Percentiles rank a stretch among this genome's conserved stretches.
Evolutionary conservation across 495 filamentous ascomycete genomes (phyloP).

Genomic region (Bacidia gigantensis): DNA sequence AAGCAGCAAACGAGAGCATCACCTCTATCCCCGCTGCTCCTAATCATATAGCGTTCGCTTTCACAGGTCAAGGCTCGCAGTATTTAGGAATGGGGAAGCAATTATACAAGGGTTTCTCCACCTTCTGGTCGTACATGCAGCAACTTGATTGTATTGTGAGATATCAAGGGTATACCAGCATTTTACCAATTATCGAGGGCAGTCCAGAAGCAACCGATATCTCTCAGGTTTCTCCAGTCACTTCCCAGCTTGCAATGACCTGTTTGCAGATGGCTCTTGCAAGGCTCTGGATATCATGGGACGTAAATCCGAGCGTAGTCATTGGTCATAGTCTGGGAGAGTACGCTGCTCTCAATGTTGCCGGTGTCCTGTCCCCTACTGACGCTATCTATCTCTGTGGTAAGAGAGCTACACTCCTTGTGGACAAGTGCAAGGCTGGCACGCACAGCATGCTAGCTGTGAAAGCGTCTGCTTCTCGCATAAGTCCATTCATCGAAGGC

Average conservation of each 20-base stretch:
- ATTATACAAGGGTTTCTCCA: constrained; percentile 17
- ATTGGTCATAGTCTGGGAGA: constrained; percentile 65
- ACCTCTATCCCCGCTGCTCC: constrained; percentile 7
- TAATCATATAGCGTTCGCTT: constrained; percentile 37
- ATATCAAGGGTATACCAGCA: constrained; percentile 52
- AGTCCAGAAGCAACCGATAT: constrained; percentile 20
- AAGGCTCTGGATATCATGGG: constrained; percentile 55
- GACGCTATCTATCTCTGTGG: constrained; percentile 63
- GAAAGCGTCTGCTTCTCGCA: constrained; percentile 12
- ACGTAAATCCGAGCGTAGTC: constrained; percentile 50
- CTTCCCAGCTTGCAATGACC: constrained; percentile 23
- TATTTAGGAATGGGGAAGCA: constrained; percentile 25
- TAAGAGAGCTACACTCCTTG: constrained; percentile 48
- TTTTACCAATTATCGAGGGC: constrained; percentile 45
- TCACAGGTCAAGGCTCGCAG: constrained; percentile 59
- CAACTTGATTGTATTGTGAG: constrained; percentile 46
- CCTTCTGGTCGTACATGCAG: constrained; percentile 28
- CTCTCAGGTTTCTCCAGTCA: constrained; percentile 32
- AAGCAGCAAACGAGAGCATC: constrained; percentile 3
- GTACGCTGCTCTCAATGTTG: constrained; percentile 59
- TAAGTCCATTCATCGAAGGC: constrained; percentile 22
- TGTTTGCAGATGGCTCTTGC: constrained; percentile 62
- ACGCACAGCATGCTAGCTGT: constrained; percentile 47
- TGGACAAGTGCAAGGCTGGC: constrained; percentile 46
- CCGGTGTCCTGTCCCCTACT: constrained; percentile 57